Evolutionary conservation across 2,329 filamentous ascomycete species (phyloP).

Genomic region (Fusarium bactridioides): DNA sequence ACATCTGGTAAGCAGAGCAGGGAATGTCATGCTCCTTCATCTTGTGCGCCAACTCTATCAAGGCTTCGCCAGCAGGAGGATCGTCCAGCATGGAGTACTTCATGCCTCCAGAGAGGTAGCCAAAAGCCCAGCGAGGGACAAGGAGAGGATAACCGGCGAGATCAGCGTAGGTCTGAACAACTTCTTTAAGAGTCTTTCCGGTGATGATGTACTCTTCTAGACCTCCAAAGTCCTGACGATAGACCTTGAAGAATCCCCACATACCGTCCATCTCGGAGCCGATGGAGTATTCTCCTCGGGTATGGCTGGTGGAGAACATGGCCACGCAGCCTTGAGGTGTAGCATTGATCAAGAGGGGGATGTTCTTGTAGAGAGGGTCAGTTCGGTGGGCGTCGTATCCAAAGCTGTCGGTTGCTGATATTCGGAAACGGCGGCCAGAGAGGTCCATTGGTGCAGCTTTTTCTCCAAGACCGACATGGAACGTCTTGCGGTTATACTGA

Average conservation of each 20-base stretch:
- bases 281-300: constrained; percentile 69
- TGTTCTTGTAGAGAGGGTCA: constrained; percentile 79
- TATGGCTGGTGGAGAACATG: constrained; percentile 72
- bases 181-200: constrained; percentile 70
- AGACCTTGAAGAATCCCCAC: constrained; percentile 79
- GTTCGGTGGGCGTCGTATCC: constrained; percentile 76
- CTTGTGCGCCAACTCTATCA: constrained; percentile 68
- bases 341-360: constrained; percentile 75
- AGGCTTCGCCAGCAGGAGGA: constrained; percentile 62
- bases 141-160: constrained; percentile 73
- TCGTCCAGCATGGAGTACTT: constrained; percentile 61
- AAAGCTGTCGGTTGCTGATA: constrained; percentile 76
- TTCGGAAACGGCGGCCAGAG: constrained; percentile 68
- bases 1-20: constrained; percentile 77
- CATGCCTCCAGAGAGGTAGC: constrained; percentile 73
- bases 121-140: constrained; percentile 76
- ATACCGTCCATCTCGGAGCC: constrained; percentile 79
- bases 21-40: constrained; percentile 72
- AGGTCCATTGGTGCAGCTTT: constrained; percentile 78
- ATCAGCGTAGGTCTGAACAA: constrained; percentile 71
- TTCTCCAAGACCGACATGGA: constrained; percentile 76
- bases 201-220: constrained; percentile 76
- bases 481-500: constrained; percentile 65
- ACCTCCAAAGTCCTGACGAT: constrained; percentile 75
- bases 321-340: constrained; percentile 70